Evolutionary conservation across 202 grass and related monocot genomes (phyloP), one percentile per base, ranked within the genome.

Genomic region (Setaria italica): DNA sequence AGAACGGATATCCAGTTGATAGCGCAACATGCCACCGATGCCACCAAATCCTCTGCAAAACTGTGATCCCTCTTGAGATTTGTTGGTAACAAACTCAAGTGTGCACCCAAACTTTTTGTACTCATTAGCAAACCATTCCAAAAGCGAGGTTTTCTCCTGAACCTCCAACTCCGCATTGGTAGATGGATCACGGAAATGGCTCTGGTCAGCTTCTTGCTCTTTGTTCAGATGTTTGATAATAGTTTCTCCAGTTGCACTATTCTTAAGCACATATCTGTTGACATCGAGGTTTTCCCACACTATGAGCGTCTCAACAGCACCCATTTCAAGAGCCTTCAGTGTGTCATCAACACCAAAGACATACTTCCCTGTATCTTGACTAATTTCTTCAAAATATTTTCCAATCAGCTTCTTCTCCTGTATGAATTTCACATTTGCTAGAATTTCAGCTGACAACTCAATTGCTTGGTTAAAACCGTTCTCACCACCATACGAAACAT

Each of bases 331-430:
- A 70, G 85, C 64, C 78, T 97, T 97, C 5, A 97, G 84, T 13
- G 92, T 94, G 66, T 90, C 90, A 72, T 97, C 94, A 63, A 94
- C 91, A 63, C 94, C 94, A 80, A 97, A 97, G 19, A 97, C 91
- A 62, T 97, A 96, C 34, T 93, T 96, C 1, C 94, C 91, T 2
- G 91, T 94, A 85, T 97, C 94, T 79, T 94, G 91, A 57, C 91
- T 97, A 39, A 94, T 97, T 85, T 97, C 94, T 91, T 97, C 94
- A 55, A 97, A 97, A 73, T 94, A 97, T 74, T 97, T 97, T 41
- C 91, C 94, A 63, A 97, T 97, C 83, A 94, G 73, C 68, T 90
- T 90, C 58, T 97, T 94, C 90, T 97, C 94, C 73, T 97, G 94
- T 79, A 94, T 97, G 66, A 97, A 92, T 74, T 97, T 94, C n/a